A percentile compares a stretch with the other conserved stretches of the same genome.
phyloP scores from a whole-genome alignment of 176 grass and related monocot genomes.

The Coix lacrymajobi region DNA sequence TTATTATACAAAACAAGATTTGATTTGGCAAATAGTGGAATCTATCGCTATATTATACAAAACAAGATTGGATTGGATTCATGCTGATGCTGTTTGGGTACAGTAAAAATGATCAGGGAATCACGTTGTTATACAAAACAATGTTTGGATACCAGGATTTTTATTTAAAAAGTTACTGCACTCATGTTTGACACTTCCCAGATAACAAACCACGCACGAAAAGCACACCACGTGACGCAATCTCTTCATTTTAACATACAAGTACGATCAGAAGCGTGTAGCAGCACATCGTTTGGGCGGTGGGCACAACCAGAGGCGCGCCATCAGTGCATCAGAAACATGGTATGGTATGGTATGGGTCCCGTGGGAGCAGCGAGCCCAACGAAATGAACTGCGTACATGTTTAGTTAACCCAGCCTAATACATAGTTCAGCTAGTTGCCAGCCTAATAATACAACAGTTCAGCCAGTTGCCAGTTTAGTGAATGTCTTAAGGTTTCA shows the following conservation, averaged over 20 bases:
- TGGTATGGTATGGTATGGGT: not conserved
- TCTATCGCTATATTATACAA: no score
- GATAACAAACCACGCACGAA: not conserved
- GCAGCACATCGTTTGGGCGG: no score
- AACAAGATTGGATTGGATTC: not conserved
- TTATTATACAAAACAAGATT: no score
- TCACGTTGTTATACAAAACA: no score
- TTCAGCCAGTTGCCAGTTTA: not conserved
- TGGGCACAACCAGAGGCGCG: no score
- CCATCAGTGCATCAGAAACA: no score
- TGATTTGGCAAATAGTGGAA: no score
- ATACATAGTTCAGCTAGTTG: no score
- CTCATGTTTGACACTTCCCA: not conserved
- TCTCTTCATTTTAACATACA: not conserved
- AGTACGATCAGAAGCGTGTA: no score
- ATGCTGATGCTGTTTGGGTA: no score
- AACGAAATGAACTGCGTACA: not conserved
- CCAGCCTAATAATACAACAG: no score
- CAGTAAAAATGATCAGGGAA: not conserved
- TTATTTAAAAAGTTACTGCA: not conserved
- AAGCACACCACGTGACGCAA: not conserved
- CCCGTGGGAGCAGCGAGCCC: not conserved
- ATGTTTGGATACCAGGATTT: not conserved
- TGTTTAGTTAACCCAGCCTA: not conserved
- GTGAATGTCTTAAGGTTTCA: not conserved